Conservation (phyloP, 2,329 filamentous ascomycete genomes). For the Penicillium sp. region DNA sequence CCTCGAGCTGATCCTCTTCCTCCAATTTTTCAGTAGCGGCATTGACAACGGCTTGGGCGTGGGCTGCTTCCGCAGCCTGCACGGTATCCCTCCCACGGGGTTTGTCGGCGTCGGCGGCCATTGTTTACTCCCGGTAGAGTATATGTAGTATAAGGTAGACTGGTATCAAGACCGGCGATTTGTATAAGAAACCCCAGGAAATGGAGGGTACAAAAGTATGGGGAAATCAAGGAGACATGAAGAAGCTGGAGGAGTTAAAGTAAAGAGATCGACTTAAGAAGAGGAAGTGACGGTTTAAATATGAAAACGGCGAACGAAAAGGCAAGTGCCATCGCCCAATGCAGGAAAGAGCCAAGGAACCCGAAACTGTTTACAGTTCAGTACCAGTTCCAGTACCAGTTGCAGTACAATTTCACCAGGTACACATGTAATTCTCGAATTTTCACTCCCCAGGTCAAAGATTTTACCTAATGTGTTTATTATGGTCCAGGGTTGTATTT, state of each 20-base stretch:
- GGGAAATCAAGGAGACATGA: neutral
- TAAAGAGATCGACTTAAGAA: neutral
- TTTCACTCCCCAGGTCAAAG: too few species aligned
- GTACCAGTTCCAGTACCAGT: neutral
- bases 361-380: neutral
- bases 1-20: conserved; percentile 27
- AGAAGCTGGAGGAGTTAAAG: neutral
- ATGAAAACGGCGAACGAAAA: conserved; percentile 10
- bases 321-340: conserved; percentile 11
- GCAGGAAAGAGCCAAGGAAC: conserved; percentile 11
- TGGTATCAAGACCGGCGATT: neutral
- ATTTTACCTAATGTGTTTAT: neutral
- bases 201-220: neutral
- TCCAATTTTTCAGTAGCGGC: conserved; percentile 22
- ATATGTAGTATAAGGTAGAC: neutral
- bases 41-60: conserved; percentile 29
- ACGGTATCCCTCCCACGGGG: conserved; percentile 24
- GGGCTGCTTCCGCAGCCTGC: conserved; percentile 35
- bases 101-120: conserved; percentile 22
- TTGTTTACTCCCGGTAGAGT: conserved; percentile 7
- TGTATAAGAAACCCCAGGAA: neutral
- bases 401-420: too few species aligned
- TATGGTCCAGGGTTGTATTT: neutral
- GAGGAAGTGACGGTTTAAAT: conserved; percentile 14
- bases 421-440: too few species aligned